Percentiles rank a stretch among this genome's conserved stretches.
phyloP scores from a whole-genome alignment of 495 filamentous ascomycete genomes.

The Copromyces sp. region DNA sequence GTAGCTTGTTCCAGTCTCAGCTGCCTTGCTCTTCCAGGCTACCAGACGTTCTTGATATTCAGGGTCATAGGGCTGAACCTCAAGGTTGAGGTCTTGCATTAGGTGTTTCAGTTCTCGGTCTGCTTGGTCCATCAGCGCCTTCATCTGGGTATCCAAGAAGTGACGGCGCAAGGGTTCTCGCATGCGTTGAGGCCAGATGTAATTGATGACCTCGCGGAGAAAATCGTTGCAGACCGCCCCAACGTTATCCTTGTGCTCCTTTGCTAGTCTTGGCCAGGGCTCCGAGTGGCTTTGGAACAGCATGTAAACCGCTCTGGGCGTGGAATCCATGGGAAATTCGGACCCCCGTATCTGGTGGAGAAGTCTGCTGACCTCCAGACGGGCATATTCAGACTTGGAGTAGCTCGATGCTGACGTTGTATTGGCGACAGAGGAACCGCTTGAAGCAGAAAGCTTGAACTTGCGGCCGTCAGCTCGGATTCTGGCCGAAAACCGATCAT shows the following conservation, averaged over 20 bases:
- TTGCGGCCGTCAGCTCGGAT: constrained; percentile 30
- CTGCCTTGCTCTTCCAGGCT: constrained; percentile 18
- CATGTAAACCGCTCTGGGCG: constrained; percentile 31
- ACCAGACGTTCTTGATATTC: constrained; percentile 30
- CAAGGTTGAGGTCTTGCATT: constrained; percentile 26
- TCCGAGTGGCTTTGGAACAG: constrained; percentile 32
- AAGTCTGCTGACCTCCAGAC: constrained; percentile 25
- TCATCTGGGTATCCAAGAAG: constrained; percentile 28
- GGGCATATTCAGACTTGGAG: constrained; percentile 25
- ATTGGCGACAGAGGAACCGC: neutral
- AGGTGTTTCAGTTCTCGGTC: constrained; percentile 28
- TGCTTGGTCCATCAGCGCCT: constrained; percentile 26
- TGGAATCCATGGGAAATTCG: constrained; percentile 31
- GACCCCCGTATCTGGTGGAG: constrained; percentile 30
- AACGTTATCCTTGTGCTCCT: constrained; percentile 34
- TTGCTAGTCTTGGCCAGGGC: constrained; percentile 30
- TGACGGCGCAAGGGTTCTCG: constrained; percentile 25
- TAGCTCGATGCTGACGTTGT: neutral
- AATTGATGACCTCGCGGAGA: constrained; percentile 30
- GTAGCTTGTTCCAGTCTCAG: constrained; percentile 19
- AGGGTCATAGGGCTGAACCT: constrained; percentile 33
- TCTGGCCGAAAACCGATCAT: constrained; percentile 25
- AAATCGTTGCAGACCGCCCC: constrained; percentile 35
- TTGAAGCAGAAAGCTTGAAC: constrained; percentile 17
- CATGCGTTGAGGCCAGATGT: constrained; percentile 33